Base-by-base conservation (phyloP, 108 stramenopile genomes). In the Fragilaria crotonensis region DNA sequence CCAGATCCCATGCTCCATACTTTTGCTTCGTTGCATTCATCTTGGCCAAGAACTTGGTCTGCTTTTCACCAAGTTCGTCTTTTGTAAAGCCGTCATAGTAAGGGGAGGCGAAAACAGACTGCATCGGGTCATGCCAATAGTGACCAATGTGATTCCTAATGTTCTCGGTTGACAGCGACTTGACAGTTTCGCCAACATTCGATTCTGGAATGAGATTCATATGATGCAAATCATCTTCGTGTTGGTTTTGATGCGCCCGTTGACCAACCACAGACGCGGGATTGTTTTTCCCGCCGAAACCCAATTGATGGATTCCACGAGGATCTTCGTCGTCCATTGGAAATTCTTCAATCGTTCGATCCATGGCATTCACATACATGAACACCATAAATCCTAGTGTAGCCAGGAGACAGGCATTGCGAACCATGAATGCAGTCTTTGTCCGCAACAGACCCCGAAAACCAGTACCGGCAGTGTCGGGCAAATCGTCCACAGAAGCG, bases 81-180 rank as follows among this genome's bases (percentile, higher is more conserved):
- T 23, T 27, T 18, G 25, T 54, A 14, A 7, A 0, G 41, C 29
- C 14, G 14, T 45, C 49, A 32, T 67, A 67, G 20, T 60, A 60
- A 30, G 22, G 47, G 21, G 41, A 45, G 1, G 66, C 47, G 25
- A 60, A 67, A 9, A 56, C 56, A 17, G 48, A 52, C 18, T 4
- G 59, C 44, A 44, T n/a, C 44, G 54, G 41, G 48, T 67, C 66
- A 27, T 67, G 66, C 32, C 22, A 31, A 33, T 67, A 67, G 33
- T 67, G 59, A n/a, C 49, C 66, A 27, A 57, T 23, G 2, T 44
- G 26, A 33, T 67, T 67, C 5, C 17, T 1, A 22, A 60, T 45
- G 30, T 67, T 67, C 46, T 59, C 66, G 20, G 11, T 14, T 5
- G 20, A 31, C 28, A 66, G 20, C n/a, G 56, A 57, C 22, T 17